Evolutionary conservation across 352 stramenopile species (phyloP), one percentile per base, ranked within the genome.

Genomic region (Pythium sukuiense): DNA sequence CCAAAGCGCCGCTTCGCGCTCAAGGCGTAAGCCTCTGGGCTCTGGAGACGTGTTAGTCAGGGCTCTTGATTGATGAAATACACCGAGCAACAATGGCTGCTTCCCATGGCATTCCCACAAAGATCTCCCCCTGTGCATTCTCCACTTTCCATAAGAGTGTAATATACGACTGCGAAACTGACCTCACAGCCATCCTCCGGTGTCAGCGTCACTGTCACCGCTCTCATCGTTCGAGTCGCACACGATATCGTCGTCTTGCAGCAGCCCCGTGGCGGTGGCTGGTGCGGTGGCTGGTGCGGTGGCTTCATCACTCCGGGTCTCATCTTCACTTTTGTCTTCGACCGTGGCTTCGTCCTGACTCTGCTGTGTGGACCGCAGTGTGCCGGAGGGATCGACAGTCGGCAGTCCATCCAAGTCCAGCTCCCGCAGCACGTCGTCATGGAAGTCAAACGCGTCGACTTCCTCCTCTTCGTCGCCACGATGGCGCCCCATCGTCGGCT

Each of bases 1-100:
- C 97, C 97, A 56, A 97, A 92, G 82, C 85, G 96, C 64, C 96
- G 96, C 71, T 99, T 94, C 83, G 97, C 97, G 65, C 85, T 99
- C 76, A 99, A 99, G 93, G 97, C 97, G 61, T 98, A 98, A 97
- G 73, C 77, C 67, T 76, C 61, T 73, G 74, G 56, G 55, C 46
- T 72, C 37, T 20, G 37, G n/a, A 24, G 24, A 55, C 14, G 20
- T 32, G n/a, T 55, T 59, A 57, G 72, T 75, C 65, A 74, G 70
- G 76, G 65, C 66, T 74, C 77, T 72, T 84, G 76, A 84, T 80
- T 85, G 63, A 48, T 63, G 46, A 60, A 87, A 85, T 77, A 85
- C 78, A 79, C 76, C 79, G 75, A 77, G 63, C 70, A 50, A 77
- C 63, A 14, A 65, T 65, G 59, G 59, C 39, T 45, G 45, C 45